phyloP scores from a whole-genome alignment of 2,329 filamentous ascomycete genomes.

The Colletotrichum tropicale region DNA sequence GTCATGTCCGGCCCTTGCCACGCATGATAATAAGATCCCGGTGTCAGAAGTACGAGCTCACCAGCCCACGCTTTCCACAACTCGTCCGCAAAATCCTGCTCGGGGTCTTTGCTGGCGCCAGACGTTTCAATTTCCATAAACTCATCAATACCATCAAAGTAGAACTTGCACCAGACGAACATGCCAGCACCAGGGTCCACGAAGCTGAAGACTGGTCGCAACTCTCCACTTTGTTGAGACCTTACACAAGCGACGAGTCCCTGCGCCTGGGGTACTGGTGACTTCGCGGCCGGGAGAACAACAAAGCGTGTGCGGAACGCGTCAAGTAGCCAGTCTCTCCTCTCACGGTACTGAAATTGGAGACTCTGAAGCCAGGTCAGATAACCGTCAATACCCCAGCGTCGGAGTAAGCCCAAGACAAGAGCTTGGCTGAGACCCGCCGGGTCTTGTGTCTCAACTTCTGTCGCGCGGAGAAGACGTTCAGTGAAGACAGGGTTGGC shows the following conservation, averaged over 20 bases:
- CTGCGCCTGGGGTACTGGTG: not conserved
- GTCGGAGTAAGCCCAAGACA: slow-evolving; percentile 43
- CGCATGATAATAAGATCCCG: slow-evolving; percentile 34
- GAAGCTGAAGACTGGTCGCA: slow-evolving; percentile 31
- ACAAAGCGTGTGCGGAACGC: slow-evolving; percentile 44
- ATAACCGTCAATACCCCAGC: slow-evolving; percentile 78
- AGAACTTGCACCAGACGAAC: slow-evolving; percentile 35
- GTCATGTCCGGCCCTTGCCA: slow-evolving; percentile 31
- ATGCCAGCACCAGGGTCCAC: slow-evolving; percentile 32
- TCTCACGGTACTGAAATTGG: slow-evolving; percentile 69
- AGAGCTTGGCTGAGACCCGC: slow-evolving; percentile 66
- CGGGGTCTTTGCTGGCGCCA: not conserved
- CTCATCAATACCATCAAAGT: slow-evolving; percentile 21
- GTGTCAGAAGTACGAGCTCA: slow-evolving; percentile 29
- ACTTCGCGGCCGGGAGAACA: not conserved
- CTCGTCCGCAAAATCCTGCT: not conserved
- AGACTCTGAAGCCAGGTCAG: slow-evolving; percentile 76
- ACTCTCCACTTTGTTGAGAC: not conserved
- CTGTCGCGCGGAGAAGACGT: slow-evolving; percentile 30
- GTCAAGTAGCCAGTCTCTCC: slow-evolving; percentile 67
- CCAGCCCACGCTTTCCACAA: slow-evolving; percentile 23
- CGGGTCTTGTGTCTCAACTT: slow-evolving; percentile 69
- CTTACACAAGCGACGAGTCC: not conserved
- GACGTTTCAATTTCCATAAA: slow-evolving; percentile 18
- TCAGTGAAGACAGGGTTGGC: slow-evolving; percentile 32